Evolutionary conservation across 2,329 filamentous ascomycete species (phyloP).

Genomic region (Emericellopsis cladophorae): DNA sequence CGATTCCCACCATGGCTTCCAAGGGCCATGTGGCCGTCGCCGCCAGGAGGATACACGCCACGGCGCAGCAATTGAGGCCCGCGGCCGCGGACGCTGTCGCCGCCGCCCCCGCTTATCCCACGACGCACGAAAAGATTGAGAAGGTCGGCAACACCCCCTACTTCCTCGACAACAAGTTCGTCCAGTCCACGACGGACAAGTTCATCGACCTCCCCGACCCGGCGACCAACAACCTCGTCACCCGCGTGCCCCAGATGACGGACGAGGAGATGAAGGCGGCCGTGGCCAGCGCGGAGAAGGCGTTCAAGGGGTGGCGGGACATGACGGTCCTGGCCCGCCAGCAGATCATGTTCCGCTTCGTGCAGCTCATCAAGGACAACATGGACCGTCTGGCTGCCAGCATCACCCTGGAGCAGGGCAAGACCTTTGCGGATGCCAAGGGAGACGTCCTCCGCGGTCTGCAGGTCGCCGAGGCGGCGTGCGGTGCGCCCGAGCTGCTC

Average conservation of each 20-base stretch:
- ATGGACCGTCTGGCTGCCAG: conserved; percentile 76
- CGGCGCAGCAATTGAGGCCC: conserved; percentile 40
- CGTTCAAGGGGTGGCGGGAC: conserved; percentile 60
- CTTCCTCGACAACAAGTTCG: conserved; percentile 73
- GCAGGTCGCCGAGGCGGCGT: conserved; percentile 75
- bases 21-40: conserved; percentile 19
- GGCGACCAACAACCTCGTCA: conserved; percentile 76
- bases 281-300: conserved; percentile 63
- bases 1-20: conserved; percentile 4
- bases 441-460: conserved; percentile 73
- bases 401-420: conserved; percentile 80
- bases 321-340: conserved; percentile 64
- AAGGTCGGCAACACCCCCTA: conserved; percentile 61
- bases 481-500: conserved; percentile 67
- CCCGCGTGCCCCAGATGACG: conserved; percentile 71
- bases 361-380: conserved; percentile 66
- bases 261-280: conserved; percentile 63
- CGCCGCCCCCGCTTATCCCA: conserved; percentile 51
- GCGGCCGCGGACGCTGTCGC: conserved; percentile 38
- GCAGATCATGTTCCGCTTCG: conserved; percentile 82
- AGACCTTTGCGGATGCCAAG: conserved; percentile 73
- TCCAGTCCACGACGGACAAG: conserved; percentile 51
- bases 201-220: conserved; percentile 76
- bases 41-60: conserved; percentile 42
- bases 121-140: conserved; percentile 57